These are phyloP conservation scores for Quercus parvula DNA, from an alignment of 306 rosid genomes.

Conservation along the genomic window DNA sequence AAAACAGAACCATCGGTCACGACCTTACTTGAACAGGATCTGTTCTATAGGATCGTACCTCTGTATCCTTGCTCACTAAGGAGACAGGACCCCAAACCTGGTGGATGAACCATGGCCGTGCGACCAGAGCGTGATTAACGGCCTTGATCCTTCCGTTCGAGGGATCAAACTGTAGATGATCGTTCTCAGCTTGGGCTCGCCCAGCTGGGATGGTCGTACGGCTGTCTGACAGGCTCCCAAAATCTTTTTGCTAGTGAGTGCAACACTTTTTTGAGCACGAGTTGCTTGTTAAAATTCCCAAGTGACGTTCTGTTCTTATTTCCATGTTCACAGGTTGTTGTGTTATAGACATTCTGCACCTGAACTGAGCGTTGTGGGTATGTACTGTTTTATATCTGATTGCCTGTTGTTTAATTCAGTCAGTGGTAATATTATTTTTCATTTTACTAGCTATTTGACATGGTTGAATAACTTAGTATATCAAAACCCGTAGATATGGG, in stretches of 20 bases:
- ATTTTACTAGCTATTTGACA: conserved; percentile 9
- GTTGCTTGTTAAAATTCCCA: no score
- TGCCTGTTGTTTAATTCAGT: conserved; percentile 3
- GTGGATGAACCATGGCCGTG: not conserved
- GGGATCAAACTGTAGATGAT: not conserved
- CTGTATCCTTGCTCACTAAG: not conserved
- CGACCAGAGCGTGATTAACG: not conserved
- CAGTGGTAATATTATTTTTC: not conserved
- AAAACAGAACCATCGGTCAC: not conserved
- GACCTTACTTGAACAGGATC: conserved; percentile 3
- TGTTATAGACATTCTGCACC: no score
- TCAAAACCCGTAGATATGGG: not conserved
- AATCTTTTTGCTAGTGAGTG: not conserved
- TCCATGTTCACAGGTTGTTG: no score
- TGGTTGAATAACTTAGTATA: conserved; percentile 1
- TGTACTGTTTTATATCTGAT: conserved; percentile 26
- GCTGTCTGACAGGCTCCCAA: not conserved
- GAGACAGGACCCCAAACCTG: not conserved
- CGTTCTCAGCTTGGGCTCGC: not conserved
- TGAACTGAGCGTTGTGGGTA: conserved; percentile 98
- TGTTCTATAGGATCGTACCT: not conserved
- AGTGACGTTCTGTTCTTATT: no score
- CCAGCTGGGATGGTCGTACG: not conserved
- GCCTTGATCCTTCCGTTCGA: not conserved
- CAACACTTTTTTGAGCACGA: no score